Percentiles rank a stretch among this genome's conserved stretches.
phyloP scores from a whole-genome alignment of 257 asterid species.

The Jasminum sambac region DNA sequence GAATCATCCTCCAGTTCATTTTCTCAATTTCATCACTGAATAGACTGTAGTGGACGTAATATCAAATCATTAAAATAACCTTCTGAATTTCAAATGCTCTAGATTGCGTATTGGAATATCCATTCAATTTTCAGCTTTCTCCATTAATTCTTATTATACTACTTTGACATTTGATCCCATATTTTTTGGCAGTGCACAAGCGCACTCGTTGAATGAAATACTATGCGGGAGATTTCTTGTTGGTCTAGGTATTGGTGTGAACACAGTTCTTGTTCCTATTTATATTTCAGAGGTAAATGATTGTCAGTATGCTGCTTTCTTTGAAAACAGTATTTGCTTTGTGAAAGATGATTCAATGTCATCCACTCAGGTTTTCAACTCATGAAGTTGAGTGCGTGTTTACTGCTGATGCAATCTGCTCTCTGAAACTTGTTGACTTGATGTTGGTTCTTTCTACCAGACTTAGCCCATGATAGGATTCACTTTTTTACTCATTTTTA shows the following conservation, averaged over 20 bases:
- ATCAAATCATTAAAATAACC: neutral
- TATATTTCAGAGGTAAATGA: constrained; percentile 78
- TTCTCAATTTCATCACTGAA: neutral
- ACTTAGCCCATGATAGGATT: too few species aligned
- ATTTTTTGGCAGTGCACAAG: constrained; percentile 74
- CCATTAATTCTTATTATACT: constrained; percentile 1
- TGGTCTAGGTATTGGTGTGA: constrained; percentile 91
- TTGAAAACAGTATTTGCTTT: constrained; percentile 12
- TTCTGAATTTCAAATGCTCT: neutral
- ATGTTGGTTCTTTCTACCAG: neutral
- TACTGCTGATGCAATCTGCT: constrained; percentile 11
- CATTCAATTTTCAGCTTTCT: neutral
- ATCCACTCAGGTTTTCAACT: neutral
- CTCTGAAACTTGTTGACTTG: neutral
- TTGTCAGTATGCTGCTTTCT: constrained; percentile 17
- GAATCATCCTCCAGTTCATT: neutral
- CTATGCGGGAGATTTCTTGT: constrained; percentile 80
- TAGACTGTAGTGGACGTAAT: neutral
- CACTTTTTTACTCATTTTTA: too few species aligned
- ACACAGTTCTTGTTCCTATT: constrained; percentile 85
- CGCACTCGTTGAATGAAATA: constrained; percentile 74
- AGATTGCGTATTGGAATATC: neutral
- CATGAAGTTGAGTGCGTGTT: neutral
- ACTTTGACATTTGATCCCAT: constrained; percentile 20
- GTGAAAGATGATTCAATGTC: constrained; percentile 7